Percentiles rank a stretch among this genome's conserved stretches.
phyloP scores from a whole-genome alignment of 2,329 filamentous ascomycete species.

The Colletotrichum acutatum region DNA sequence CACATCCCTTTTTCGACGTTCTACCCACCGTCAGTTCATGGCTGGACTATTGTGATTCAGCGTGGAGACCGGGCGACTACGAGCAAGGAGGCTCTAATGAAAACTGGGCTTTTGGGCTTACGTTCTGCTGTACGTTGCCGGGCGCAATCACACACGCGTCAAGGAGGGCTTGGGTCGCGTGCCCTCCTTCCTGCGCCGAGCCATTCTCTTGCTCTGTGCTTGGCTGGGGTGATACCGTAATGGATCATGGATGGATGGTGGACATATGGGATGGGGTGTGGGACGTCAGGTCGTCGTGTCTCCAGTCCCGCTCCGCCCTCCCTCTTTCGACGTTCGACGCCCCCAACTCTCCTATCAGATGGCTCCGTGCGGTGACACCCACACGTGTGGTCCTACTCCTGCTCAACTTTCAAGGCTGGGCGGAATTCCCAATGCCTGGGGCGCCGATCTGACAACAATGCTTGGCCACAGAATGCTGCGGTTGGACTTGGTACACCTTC shows the following conservation, averaged over 20 bases:
- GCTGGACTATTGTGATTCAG: slow-evolving; percentile 2
- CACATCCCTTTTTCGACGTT: slow-evolving; percentile 13
- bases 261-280: not conserved
- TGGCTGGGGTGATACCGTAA: not conserved
- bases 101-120: slow-evolving; percentile 4
- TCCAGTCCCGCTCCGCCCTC: slow-evolving; percentile 23
- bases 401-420: slow-evolving; percentile 15
- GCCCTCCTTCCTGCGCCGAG: slow-evolving; percentile 21
- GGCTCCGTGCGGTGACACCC: slow-evolving; percentile 22
- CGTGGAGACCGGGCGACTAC: slow-evolving; percentile 1
- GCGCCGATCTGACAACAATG: slow-evolving; percentile 27
- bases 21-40: not conserved
- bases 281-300: slow-evolving; percentile 27
- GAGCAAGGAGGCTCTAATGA: not conserved
- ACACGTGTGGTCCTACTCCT: slow-evolving; percentile 3
- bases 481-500: not conserved
- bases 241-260: not conserved
- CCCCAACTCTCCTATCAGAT: slow-evolving; percentile 23
- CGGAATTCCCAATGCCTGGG: slow-evolving; percentile 7
- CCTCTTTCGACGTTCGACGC: slow-evolving; percentile 4
- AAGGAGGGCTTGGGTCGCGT: slow-evolving; percentile 24
- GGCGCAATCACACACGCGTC: slow-evolving; percentile 21
- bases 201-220: not conserved
- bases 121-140: not conserved
- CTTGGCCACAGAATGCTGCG: slow-evolving; percentile 4